These are phyloP conservation scores for Pseudogymnoascus sp. DNA, from an alignment of 2,329 filamentous ascomycete species.

Conservation along the genomic window DNA sequence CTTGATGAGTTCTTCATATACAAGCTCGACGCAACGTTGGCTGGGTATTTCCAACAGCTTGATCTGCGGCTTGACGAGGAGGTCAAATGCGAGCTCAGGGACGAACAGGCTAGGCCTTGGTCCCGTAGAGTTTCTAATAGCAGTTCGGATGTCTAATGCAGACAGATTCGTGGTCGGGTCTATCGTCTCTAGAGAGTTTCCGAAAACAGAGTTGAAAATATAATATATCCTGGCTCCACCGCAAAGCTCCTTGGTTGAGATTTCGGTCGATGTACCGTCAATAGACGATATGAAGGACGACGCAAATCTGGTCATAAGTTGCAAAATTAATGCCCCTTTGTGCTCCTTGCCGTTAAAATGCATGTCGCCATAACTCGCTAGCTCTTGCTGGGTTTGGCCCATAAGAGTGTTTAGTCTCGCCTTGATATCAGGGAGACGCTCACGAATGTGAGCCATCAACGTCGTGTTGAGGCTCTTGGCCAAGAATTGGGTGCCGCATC, in stretches of 20 bases:
- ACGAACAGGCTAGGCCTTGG: constrained; percentile 94
- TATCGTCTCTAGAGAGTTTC: constrained; percentile 90
- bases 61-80: constrained; percentile 96
- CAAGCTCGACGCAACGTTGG: constrained; percentile 92
- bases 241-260: constrained; percentile 95
- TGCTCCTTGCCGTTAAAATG: constrained; percentile 97
- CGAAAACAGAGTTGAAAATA: constrained; percentile 98
- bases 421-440: constrained; percentile 95
- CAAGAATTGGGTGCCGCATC: constrained; percentile 88
- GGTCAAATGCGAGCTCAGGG: constrained; percentile 92
- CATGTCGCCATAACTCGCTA: constrained; percentile 96
- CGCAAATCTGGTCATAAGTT: constrained; percentile 96
- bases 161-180: constrained; percentile 94
- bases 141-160: constrained; percentile 88
- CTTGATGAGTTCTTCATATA: constrained; percentile 98
- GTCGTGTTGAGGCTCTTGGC: constrained; percentile 93
- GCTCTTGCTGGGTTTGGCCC: constrained; percentile 98
- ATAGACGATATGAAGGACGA: constrained; percentile 98
- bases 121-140: constrained; percentile 95
- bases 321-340: constrained; percentile 84
- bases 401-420: constrained; percentile 94
- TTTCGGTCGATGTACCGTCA: constrained; percentile 95
- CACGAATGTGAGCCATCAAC: constrained; percentile 91
- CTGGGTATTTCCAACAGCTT: constrained; percentile 91
- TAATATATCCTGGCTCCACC: constrained; percentile 95